Percentiles rank a stretch among this genome's conserved stretches.
Conservation (phyloP, 2,329 filamentous ascomycete genomes). For the Aureobasidium sp. region DNA sequence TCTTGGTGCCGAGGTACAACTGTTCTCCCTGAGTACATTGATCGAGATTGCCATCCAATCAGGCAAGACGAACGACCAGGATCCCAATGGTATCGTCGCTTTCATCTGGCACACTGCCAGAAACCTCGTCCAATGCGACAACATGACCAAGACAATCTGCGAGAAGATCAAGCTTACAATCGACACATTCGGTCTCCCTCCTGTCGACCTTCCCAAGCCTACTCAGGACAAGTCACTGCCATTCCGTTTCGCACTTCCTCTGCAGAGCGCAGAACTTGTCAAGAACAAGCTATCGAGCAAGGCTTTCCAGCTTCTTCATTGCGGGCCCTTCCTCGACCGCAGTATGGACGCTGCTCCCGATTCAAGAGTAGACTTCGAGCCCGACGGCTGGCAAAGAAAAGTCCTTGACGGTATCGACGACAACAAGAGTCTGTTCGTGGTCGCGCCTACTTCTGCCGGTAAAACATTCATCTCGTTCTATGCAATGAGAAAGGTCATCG, state of each 20-base stretch:
- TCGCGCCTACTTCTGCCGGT: constrained; percentile 71
- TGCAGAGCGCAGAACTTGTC: constrained; percentile 23
- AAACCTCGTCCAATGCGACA: constrained; percentile 32
- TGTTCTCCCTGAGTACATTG: constrained; percentile 45
- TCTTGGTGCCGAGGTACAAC: constrained; percentile 40
- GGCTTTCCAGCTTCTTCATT: constrained; percentile 62
- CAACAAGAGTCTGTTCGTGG: constrained; percentile 63
- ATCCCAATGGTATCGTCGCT: constrained; percentile 37
- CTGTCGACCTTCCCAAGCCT: constrained; percentile 26
- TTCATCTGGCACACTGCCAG: constrained; percentile 41
- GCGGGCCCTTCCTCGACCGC: constrained; percentile 68
- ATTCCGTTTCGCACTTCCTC: constrained; percentile 36
- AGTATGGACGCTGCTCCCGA: constrained; percentile 63
- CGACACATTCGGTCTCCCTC: constrained; percentile 35
- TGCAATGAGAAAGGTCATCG: constrained; percentile 69
- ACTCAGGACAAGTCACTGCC: constrained; percentile 36
- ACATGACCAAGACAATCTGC: constrained; percentile 38
- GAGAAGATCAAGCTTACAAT: constrained; percentile 31
- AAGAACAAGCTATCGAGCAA: constrained; percentile 35
- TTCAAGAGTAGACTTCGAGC: constrained; percentile 62
- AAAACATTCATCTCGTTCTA: constrained; percentile 84
- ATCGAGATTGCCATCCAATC: constrained; percentile 43
- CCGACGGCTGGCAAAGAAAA: constrained; percentile 68
- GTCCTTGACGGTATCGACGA: constrained; percentile 68
- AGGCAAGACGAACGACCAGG: constrained; percentile 29